These are phyloP conservation scores for Tardiomyces depauwii DNA, from an alignment of 1,139 yeast species.

Conservation along the genomic window DNA sequence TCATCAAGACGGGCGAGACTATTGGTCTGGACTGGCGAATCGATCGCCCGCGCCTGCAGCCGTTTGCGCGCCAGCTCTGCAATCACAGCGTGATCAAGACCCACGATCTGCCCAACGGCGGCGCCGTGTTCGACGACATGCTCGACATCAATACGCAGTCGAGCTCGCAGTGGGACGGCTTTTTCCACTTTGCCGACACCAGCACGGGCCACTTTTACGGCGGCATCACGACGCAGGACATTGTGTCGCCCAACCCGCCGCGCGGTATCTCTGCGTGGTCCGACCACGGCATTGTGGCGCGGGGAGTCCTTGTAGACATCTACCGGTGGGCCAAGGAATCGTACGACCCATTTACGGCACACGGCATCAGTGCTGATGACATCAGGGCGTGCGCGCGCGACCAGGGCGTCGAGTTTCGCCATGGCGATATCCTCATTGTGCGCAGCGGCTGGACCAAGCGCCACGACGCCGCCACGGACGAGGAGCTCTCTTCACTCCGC, in stretches of 20 bases:
- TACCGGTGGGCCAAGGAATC: constrained; percentile 18
- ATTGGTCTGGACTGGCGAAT: constrained; percentile 12
- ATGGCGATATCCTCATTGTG: constrained; percentile 20
- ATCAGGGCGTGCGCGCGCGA: constrained; percentile 14
- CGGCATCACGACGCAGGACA: not conserved
- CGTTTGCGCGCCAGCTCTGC: no score
- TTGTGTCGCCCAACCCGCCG: not conserved
- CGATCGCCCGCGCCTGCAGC: not conserved
- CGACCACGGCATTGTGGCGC: constrained; percentile 21
- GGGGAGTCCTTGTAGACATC: constrained; percentile 25
- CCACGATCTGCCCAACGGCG: not conserved
- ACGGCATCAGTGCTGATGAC: constrained; percentile 15
- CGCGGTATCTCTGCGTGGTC: constrained; percentile 11
- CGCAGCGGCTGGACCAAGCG: constrained; percentile 24
- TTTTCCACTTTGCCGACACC: constrained; percentile 4
- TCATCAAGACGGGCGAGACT: constrained; percentile 13
- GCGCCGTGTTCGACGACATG: constrained; percentile 19
- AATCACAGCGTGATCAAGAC: no score
- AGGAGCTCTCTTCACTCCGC: constrained; percentile 6
- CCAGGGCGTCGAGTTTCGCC: constrained; percentile 13
- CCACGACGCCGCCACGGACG: constrained; percentile 8
- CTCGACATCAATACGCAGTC: constrained; percentile 21
- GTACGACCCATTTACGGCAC: constrained; percentile 1
- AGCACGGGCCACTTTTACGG: not conserved
- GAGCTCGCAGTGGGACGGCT: constrained; percentile 27